Conservation (phyloP, 2,329 filamentous ascomycete genomes). For the Aphanoascus verrucosus region DNA sequence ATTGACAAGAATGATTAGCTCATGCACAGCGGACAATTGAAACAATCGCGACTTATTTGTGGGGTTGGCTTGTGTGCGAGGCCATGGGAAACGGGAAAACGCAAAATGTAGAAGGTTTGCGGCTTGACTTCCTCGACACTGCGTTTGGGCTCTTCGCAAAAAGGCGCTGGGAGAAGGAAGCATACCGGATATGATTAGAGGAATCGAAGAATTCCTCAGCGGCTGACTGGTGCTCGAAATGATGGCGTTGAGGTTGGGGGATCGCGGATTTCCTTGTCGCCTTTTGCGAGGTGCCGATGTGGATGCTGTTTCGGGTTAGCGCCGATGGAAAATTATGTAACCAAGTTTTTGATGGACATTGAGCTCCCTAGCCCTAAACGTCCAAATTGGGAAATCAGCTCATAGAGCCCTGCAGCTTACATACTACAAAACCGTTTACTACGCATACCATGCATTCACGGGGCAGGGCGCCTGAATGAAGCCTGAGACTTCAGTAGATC, state of each 20-base stretch:
- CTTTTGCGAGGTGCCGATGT: conserved; percentile 5
- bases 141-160: neutral
- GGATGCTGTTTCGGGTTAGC: conserved; percentile 7
- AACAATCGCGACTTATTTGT: conserved; percentile 11
- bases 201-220: conserved; percentile 1
- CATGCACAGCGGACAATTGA: conserved; percentile 1
- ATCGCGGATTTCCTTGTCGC: conserved; percentile 4
- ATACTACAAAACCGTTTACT: too few relatives aligned
- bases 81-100: neutral
- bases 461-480: too few relatives aligned
- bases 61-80: conserved; percentile 9
- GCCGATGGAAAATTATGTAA: neutral
- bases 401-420: neutral
- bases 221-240: neutral
- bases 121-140: neutral
- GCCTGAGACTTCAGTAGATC: too few relatives aligned
- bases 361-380: conserved; percentile 3
- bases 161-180: neutral
- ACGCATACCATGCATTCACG: too few relatives aligned
- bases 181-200: conserved; percentile 2
- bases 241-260: conserved; percentile 9
- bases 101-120: neutral
- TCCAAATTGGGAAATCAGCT: neutral
- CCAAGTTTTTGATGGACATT: neutral
- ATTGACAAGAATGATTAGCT: conserved; percentile 1